Base-by-base conservation (phyloP, 2,329 filamentous ascomycete species). In the Cyclaneusma minus region DNA sequence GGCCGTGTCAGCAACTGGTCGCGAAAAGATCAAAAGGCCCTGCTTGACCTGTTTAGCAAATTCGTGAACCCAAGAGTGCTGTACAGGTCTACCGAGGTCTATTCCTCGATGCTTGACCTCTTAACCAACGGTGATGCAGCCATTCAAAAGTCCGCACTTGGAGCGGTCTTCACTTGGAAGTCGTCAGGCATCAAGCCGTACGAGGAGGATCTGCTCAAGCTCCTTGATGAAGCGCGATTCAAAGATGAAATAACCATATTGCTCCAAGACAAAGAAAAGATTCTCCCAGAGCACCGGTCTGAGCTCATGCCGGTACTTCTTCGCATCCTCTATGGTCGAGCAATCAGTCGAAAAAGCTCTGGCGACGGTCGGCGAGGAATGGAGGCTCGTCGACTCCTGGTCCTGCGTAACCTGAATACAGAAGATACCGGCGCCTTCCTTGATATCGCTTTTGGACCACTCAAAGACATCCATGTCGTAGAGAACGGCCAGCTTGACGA, bases 221-320 rank as follows among this genome's bases (percentile, higher is more conserved):
- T 98, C 2, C 65, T 95, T 6, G 89, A 98, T 38, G 89, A 95
- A 35, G 74, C 80, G 13, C 69, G 81, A 25, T 93, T 95, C 54
- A 82, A 84, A 44, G 89, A 95, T 43, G 87, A 95, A 47, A 64
- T 98, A n/a, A 77, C 83, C 1, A 71, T 89, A 4, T 78, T 98
- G 36, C 65, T 98, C 28, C 77, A 83, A 43, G 68, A 77, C 10
- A 74, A 80, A 11, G 72, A 72, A 30, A 54, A 74, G 29, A 77
- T 94, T 36, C 72, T 75, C 37, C 57, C 72, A 5, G 68, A 77
- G 26, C 83, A 98, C 44, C 70, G 78, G 6, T 43, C 56, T 3
- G 67, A 71, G 23, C 52, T 94, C 18, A 81, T 95, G 62, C 87
- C 89, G 2, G 69, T 98, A 4, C 60, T 98, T 14, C 64, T 98